Base-by-base conservation (phyloP, 2,329 filamentous ascomycete genomes). In the Tolypocladium inflatum region DNA sequence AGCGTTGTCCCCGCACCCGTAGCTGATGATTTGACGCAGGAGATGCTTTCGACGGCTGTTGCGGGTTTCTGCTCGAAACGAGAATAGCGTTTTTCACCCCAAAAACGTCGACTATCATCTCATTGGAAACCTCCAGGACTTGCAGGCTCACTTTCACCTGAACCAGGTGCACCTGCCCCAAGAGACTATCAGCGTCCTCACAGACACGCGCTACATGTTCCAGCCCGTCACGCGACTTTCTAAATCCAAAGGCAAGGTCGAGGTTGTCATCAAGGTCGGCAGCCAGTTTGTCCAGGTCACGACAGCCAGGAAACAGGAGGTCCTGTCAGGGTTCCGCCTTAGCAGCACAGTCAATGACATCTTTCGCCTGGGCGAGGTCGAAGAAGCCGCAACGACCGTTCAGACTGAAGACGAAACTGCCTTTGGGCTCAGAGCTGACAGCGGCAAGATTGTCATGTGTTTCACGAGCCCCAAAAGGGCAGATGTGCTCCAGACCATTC, bases 221-320 rank as follows among this genome's bases (percentile, higher is more conserved):
- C 83, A 87, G 60, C 81, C 83, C 3, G 81, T 88, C 57, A 87
- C 81, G 2, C 75, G 84, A 51, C 73, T 88, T 42, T 88, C 86
- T 1, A 86, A 86, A 65, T 85, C 84, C 2, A 86, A 86, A 63
- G 85, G 85, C n/a, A 85, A 86, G 64, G 85, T 88, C 39, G 85
- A 88, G 38, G 86, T 89, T 5, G 74, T 80, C 35, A 85, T 89
- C 66, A 87, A 86, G 68, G 81, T 89, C 26, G 86, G 86, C 43
- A 85, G 79, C 63, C 84, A 88, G 63, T 89, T 87, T 63, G 82
- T 89, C 8, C 86, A 89, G 66, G 80, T 89, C 41, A 87, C 85
- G 3, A 88, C 86, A 5, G 79, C 80, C 10, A 85, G 86, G 68
- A 87, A 86, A 64, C 85, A 88, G 65, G 86, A 89, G 61, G 80